phyloP scores from a whole-genome alignment of 768 basidiomycete genomes.

The Boletus insuetus region DNA sequence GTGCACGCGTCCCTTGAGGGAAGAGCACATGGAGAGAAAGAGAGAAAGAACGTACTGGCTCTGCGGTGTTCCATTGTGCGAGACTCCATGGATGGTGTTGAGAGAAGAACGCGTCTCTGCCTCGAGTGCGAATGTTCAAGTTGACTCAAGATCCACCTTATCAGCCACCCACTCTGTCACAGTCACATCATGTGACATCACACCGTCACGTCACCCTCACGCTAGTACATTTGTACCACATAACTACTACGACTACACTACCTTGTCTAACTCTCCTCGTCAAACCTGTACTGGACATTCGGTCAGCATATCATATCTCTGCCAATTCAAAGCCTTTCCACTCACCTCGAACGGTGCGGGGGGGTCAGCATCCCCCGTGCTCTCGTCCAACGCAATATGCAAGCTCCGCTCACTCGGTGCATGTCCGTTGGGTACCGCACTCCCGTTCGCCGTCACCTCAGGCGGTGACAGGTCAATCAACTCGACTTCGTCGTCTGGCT shows the following conservation, averaged over 20 bases:
- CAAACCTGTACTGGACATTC: slow-evolving; percentile 68
- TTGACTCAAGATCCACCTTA: slow-evolving; percentile 18
- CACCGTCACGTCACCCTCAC: slow-evolving; percentile 14
- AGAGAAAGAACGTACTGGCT: slow-evolving; percentile 49
- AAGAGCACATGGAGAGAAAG: slow-evolving; percentile 1
- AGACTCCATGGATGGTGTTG: slow-evolving; percentile 44
- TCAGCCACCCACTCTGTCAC: slow-evolving; percentile 15
- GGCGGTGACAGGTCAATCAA: slow-evolving; percentile 59
- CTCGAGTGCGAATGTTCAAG: slow-evolving; percentile 8
- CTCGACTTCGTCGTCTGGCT: slow-evolving; percentile 68
- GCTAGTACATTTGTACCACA: not conserved
- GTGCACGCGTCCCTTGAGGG: slow-evolving; percentile 39
- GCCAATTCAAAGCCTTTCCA: not conserved
- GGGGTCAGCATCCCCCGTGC: slow-evolving; percentile 66
- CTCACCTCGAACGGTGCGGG: slow-evolving; percentile 85
- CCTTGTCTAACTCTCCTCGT: slow-evolving; percentile 46
- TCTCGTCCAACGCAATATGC: slow-evolving; percentile 71
- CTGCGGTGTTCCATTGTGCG: slow-evolving; percentile 74
- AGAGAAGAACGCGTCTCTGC: slow-evolving; percentile 12
- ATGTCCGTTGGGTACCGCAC: slow-evolving; percentile 30
- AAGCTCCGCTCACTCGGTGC: slow-evolving; percentile 28
- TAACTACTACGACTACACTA: not conserved
- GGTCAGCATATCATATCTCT: slow-evolving; percentile 18
- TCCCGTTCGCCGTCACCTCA: slow-evolving; percentile 22
- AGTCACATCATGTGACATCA: slow-evolving; percentile 25